Evolutionary conservation across 192 early-diverging fungal genomes (phyloP), one percentile per base, ranked within the genome.

Genomic region (Thamnidium elegans): DNA sequence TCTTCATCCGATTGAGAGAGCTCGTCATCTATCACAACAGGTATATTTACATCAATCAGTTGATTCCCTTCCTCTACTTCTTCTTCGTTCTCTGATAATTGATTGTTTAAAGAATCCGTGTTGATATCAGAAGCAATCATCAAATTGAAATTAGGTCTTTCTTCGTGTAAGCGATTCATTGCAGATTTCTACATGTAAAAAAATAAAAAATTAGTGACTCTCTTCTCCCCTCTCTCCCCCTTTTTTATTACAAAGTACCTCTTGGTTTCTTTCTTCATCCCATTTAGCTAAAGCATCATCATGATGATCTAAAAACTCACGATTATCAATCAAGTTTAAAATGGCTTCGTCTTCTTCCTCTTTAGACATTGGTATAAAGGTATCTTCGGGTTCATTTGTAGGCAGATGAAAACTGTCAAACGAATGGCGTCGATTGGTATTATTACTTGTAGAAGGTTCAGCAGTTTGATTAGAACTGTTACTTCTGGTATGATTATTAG

Each of bases 361-460:
- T 17, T n/a, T 36, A 17, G n/a, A 19, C 32, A 39, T 19, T 26
- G 26, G 26, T 26, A 26, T 26, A 26, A 26, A 26, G 26, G 7
- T 36, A 8, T 8, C 30, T 3, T 56, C 34, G 31, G 31, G 31
- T 5, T 39, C 8, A 3, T 56, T 9, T 8, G 17, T 31, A 17
- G 34, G 31, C 32, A 31, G 34, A 10, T 56, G 55, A 4, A 39
- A 30, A 17, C 34, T 56, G 32, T 56, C 55, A 56, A 56, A 56
- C 15, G 55, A 56, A 56, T 56, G 55, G 8, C 55, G 55, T 17
- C 55, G 55, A 56, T 56, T 56, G 8, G 32, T 14, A 39, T 30
- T 19, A n/a, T 30, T n/a, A 10, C 34, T 56, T 11, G n/a, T 56
- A 34, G 55, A 56, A 1, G 32, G 5, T 56, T 56, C 55, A 10